phyloP scores from a whole-genome alignment of 768 basidiomycete species.

The Termitomyces sp. region DNA sequence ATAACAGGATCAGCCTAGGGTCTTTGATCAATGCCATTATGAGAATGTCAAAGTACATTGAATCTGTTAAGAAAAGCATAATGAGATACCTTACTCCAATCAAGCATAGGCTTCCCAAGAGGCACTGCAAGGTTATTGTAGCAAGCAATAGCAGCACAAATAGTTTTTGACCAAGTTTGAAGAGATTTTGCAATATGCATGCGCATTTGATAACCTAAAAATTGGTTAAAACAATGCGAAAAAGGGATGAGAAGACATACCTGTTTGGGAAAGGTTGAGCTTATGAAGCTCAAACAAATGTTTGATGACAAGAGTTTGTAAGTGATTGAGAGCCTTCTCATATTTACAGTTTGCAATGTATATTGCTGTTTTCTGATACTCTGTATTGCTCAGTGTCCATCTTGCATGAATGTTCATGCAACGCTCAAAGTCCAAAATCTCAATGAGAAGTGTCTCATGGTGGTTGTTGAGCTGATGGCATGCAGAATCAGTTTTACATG shows the following conservation, averaged over 20 bases:
- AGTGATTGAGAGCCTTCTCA: conserved; percentile 24
- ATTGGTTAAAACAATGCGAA: neutral
- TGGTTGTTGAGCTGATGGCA: conserved; percentile 15
- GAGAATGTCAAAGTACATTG: no score
- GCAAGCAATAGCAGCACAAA: neutral
- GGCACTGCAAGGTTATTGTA: neutral
- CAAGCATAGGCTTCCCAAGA: neutral
- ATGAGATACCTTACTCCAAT: neutral
- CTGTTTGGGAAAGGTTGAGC: conserved; percentile 31
- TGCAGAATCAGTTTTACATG: conserved; percentile 20
- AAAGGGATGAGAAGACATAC: conserved; percentile 4
- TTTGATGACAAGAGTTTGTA: conserved; percentile 16
- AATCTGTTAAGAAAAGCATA: no score
- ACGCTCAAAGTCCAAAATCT: conserved; percentile 20
- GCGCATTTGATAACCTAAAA: neutral
- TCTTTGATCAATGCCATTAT: no score
- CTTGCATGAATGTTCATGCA: conserved; percentile 20
- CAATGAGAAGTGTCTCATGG: conserved; percentile 13
- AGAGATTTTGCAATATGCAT: neutral
- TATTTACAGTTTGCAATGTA: conserved; percentile 19
- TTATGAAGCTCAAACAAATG: conserved; percentile 36
- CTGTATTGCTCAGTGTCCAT: conserved; percentile 21
- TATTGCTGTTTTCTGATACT: conserved; percentile 19
- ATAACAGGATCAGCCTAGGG: no score
- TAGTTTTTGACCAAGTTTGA: neutral